Evolutionary conservation across 2,329 filamentous ascomycete genomes (phyloP).

Genomic region (Talaromyces sp.): DNA sequence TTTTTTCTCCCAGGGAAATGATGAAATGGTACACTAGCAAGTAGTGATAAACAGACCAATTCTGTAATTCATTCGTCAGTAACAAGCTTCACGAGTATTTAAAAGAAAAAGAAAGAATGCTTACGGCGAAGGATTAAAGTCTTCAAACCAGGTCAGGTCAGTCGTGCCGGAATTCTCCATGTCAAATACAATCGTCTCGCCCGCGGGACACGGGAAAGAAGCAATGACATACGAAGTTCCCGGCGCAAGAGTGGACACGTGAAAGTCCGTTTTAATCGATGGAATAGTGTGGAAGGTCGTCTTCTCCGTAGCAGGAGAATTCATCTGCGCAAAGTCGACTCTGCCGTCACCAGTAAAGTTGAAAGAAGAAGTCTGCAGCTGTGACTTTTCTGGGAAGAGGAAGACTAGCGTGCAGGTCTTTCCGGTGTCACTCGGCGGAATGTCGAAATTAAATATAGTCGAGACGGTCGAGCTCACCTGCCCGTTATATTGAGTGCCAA

Average conservation of each 20-base stretch:
- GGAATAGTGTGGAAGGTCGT: constrained; percentile 56
- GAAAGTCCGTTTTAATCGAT: constrained; percentile 43
- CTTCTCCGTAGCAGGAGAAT: constrained; percentile 38
- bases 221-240: constrained; percentile 54
- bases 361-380: constrained; percentile 58
- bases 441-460: constrained; percentile 67
- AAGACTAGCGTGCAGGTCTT: constrained; percentile 63
- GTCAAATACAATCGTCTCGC: constrained; percentile 50
- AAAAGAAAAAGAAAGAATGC: constrained; percentile 15
- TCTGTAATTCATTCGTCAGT: constrained; percentile 17
- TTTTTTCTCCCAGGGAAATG: background rate
- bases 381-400: constrained; percentile 56
- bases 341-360: constrained; percentile 52
- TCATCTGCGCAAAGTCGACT: constrained; percentile 51
- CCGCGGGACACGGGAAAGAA: constrained; percentile 53
- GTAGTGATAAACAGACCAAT: constrained; percentile 40
- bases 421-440: constrained; percentile 50
- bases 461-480: constrained; percentile 50
- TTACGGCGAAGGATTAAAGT: constrained; percentile 54
- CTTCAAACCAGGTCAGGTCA: constrained; percentile 59
- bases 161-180: constrained; percentile 50
- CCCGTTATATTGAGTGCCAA: constrained; percentile 54
- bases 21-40: constrained; percentile 23
- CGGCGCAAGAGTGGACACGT: constrained; percentile 42
- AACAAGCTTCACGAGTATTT: background rate